Evolutionary conservation across 176 grass and related monocot species (phyloP).

Genomic region (Avena atlantica): DNA sequence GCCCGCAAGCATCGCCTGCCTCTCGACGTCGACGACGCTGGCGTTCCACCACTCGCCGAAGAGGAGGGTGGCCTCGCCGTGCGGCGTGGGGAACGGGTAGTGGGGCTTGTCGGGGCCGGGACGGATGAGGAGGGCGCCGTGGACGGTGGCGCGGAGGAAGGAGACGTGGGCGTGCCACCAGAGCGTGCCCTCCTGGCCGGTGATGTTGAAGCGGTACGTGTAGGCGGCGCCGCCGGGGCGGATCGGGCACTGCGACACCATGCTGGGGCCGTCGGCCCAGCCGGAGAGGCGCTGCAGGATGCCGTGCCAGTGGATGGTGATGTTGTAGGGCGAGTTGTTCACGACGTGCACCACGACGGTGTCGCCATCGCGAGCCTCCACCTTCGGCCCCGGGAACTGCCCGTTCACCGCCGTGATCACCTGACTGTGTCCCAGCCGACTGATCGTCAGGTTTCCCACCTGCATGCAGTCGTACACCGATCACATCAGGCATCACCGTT

Average conservation of each 20-base stretch:
- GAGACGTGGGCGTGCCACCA: constrained; percentile 75
- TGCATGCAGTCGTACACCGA: constrained; percentile 2
- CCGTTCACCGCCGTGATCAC: constrained; percentile 71
- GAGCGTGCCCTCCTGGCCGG: constrained; percentile 64
- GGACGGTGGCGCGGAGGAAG: constrained; percentile 52
- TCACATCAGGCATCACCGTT: too few species aligned
- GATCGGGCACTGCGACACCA: constrained; percentile 78
- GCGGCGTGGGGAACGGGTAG: constrained; percentile 58
- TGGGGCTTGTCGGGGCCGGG: background rate
- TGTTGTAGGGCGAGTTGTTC: constrained; percentile 61
- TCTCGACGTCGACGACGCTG: constrained; percentile 56
- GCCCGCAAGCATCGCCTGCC: constrained; percentile 38
- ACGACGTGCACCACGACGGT: constrained; percentile 58
- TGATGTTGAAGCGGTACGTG: constrained; percentile 56
- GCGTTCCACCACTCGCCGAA: constrained; percentile 69
- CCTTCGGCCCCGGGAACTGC: constrained; percentile 58
- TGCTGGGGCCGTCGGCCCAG: constrained; percentile 71
- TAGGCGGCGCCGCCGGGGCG: constrained; percentile 47
- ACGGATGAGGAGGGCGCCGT: constrained; percentile 57
- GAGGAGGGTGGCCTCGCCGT: constrained; percentile 57
- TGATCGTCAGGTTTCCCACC: constrained; percentile 57
- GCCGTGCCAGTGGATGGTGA: constrained; percentile 81
- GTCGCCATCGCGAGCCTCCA: constrained; percentile 59
- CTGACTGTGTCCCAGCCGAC: constrained; percentile 46
- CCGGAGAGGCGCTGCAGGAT: constrained; percentile 55